Evolutionary conservation across 345 rosid genomes (phyloP).

Genomic region (Brassica cretica): DNA sequence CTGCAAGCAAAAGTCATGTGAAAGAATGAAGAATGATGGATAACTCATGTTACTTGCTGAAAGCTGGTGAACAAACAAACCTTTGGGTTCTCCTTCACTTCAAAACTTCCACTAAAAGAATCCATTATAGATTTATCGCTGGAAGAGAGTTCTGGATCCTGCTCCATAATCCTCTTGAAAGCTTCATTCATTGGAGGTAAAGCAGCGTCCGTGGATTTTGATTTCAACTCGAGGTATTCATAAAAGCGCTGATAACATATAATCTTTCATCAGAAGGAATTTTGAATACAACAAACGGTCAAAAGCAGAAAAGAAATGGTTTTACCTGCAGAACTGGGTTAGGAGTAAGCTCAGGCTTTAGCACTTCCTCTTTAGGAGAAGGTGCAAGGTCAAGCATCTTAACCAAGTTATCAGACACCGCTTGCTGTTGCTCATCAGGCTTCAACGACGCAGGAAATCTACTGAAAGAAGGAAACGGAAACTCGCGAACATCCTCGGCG

Average conservation of each 20-base stretch:
- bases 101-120: slow-evolving; percentile 54
- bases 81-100: slow-evolving; percentile 76
- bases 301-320: slow-evolving; percentile 1
- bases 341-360: slow-evolving; percentile 79
- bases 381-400: slow-evolving; percentile 86
- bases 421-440: slow-evolving; percentile 82
- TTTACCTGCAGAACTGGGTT: slow-evolving; percentile 86
- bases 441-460: slow-evolving; percentile 65
- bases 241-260: slow-evolving; percentile 66
- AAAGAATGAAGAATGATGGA: slow-evolving; percentile 10
- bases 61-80: slow-evolving; percentile 38
- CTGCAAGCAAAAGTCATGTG: slow-evolving; percentile 44
- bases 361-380: slow-evolving; percentile 57
- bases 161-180: slow-evolving; percentile 67
- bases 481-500: slow-evolving; percentile 88
- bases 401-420: slow-evolving; percentile 76
- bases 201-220: slow-evolving; percentile 65
- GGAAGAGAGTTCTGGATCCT: slow-evolving; percentile 59
- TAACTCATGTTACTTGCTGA: not conserved
- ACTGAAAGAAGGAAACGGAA: slow-evolving; percentile 81
- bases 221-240: slow-evolving; percentile 73
- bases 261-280: slow-evolving; percentile 27
- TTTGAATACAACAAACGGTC: slow-evolving; percentile 17
- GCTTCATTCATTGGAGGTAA: slow-evolving; percentile 77
- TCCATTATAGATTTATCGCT: slow-evolving; percentile 54